These are phyloP conservation scores for Sclerotiophoma versabilis DNA, from an alignment of 2,329 filamentous ascomycete species.

Conservation along the genomic window DNA sequence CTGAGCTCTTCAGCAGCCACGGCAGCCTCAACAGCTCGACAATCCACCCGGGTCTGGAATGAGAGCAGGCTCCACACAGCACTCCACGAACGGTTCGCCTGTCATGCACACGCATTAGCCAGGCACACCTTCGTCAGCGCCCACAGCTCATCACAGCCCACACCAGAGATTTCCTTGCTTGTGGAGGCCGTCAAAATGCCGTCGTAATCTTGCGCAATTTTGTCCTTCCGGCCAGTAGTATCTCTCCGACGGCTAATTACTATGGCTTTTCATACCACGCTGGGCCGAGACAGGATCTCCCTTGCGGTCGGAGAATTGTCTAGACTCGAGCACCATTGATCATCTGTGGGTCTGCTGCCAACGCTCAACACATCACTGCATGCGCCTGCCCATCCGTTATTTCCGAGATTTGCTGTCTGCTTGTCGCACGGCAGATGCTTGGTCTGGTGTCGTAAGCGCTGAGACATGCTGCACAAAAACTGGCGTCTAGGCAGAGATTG, in stretches of 20 bases:
- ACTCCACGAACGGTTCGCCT: slow-evolving; percentile 10
- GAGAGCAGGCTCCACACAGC: slow-evolving; percentile 9
- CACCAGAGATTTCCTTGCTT: neutral
- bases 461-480: slow-evolving; percentile 2
- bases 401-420: slow-evolving; percentile 4
- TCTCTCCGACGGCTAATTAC: neutral
- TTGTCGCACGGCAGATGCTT: slow-evolving; percentile 11
- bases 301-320: slow-evolving; percentile 19
- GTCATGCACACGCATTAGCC: slow-evolving; percentile 16
- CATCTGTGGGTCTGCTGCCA: slow-evolving; percentile 14
- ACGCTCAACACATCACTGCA: slow-evolving; percentile 5
- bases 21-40: slow-evolving; percentile 6
- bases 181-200: slow-evolving; percentile 1
- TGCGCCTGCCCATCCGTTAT: slow-evolving; percentile 4
- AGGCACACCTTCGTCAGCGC: slow-evolving; percentile 13
- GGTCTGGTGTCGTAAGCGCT: slow-evolving; percentile 4
- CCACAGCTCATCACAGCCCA: slow-evolving; percentile 7
- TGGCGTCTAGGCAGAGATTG: neutral
- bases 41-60: slow-evolving; percentile 6
- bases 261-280: slow-evolving; percentile 7
- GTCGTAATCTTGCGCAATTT: slow-evolving; percentile 7
- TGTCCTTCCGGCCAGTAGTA: neutral
- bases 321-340: slow-evolving; percentile 15
- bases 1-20: slow-evolving; percentile 8
- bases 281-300: slow-evolving; percentile 1